Evolutionary conservation across 768 basidiomycete genomes (phyloP), one percentile per base, ranked within the genome.

Genomic region (Rhodotorula sphaerocarpa): DNA sequence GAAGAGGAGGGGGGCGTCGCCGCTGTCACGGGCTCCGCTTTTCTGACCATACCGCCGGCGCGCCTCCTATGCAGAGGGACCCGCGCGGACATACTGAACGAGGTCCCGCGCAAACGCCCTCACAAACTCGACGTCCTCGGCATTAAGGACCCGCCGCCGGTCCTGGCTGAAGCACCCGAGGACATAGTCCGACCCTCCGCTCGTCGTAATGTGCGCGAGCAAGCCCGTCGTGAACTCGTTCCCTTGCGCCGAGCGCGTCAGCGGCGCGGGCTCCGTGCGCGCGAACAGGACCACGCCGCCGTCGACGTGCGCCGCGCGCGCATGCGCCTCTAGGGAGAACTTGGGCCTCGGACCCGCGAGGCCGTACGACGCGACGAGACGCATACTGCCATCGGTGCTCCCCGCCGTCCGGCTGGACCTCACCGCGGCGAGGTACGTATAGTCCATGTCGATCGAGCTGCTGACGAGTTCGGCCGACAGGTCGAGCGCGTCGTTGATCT

Each of bases 391-490:
- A 39, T 39, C 36, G 25, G 43, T 34, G 16, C 46, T 36, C 18
- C n/a, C 6, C 7, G 47, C 57, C 16, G 46, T 7, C 48, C 30
- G 3, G 7, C 15, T 21, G 16, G 31, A 9, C 30, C 30, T 21
- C 47, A 63, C 52, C 21, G 61, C 50, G 41, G 57, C 30, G 36
- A 66, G 50, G 53, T 55, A 64, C 16, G 55, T 25, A 31, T 61
- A 68, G 41, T 68, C 67, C 45, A 68, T 50, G 36, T 64, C 63
- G 56, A 68, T 57, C 7, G 50, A 50, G 31, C 61, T 63, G 55
- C 51, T 55, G 50, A 68, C 51, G 56, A 68, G 67, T 43, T 64
- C 55, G 5, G 63, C 61, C 48, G 67, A 61, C 20, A 68, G 63
- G 44, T 68, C 63, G 59, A 68, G 50, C 7, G 64, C 50, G 14